Base-by-base conservation (phyloP, 108 stramenopile species). In the Parietichytrium sp. region DNA sequence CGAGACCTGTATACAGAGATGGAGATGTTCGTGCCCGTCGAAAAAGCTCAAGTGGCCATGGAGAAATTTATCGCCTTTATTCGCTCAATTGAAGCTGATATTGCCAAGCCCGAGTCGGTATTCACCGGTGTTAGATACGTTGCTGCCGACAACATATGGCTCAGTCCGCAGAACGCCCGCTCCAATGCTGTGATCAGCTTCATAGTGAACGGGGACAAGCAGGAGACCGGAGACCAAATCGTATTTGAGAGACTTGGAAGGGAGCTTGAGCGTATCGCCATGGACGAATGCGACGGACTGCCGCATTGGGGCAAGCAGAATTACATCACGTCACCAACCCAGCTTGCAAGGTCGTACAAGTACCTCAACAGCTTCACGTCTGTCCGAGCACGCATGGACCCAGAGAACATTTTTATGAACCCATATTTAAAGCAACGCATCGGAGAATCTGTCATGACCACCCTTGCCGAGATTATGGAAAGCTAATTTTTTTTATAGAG, bases 221-320 rank as follows among this genome's bases (percentile, higher is more conserved):
- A 23, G 7, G 8, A n/a, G 8, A 23, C 52, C 52, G 7, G 7
- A 23, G 49, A 49, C 49, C 49, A 10, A 10, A 53, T 23, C 52
- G 12, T 13, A 27, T 53, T 53, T n/a, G 13, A 4, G 4, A 23
- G 29, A 6, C 29, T 15, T n/a, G 52, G 26, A 13, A 27, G 29
- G 13, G 4, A 7, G 13, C 52, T 53, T n/a, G 52, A 7, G 13
- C 18, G 13, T 4, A 7, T 47, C 7, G 13, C 8, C 48, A 49
- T 42, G 8, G 13, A 20, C 12, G 12, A 36, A n/a, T n/a, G n/a
- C 30, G 77, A 26, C 12, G 77, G 77, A 20, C 77, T 29, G 25
- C 25, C 25, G 45, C 77, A 78, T 38, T 78, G 77, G 77, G 77
- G 77, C 45, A 78, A 78, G 77, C 6, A 4, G 45, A 78, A 78